A percentile compares a stretch with the other conserved stretches of the same genome.
These are phyloP conservation scores for Russula emetica DNA, from an alignment of 768 basidiomycete genomes.

Conservation along the genomic window DNA sequence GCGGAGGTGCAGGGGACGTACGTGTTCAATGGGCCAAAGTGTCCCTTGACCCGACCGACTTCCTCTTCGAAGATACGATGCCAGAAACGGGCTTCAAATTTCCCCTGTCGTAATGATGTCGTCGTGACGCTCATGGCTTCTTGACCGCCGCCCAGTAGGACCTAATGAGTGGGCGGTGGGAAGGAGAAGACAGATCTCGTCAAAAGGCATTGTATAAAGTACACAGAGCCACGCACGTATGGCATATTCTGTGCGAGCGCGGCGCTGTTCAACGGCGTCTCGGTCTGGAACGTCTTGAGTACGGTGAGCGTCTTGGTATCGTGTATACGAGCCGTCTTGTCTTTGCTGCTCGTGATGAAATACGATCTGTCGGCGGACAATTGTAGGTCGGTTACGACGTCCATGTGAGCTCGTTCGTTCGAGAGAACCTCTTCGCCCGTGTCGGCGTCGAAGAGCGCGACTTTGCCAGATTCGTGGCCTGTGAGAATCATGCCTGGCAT, in stretches of 20 bases:
- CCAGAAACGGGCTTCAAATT: constrained; percentile 98
- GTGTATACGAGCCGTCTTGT: constrained; percentile 92
- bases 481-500: constrained; percentile 77
- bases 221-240: constrained; percentile 52
- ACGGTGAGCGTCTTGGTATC: constrained; percentile 84
- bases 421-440: constrained; percentile 76
- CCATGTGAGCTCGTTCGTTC: constrained; percentile 86
- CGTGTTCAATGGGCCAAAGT: constrained; percentile 97
- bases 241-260: constrained; percentile 79
- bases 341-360: constrained; percentile 94
- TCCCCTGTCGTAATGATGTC: constrained; percentile 88
- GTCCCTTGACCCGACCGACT: constrained; percentile 94
- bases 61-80: constrained; percentile 97
- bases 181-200: neutral
- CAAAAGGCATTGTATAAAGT: neutral
- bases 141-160: constrained; percentile 93
- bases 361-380: constrained; percentile 86
- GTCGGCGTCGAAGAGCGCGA: constrained; percentile 85
- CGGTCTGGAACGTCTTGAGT: constrained; percentile 89
- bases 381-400: constrained; percentile 89
- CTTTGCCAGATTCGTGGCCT: constrained; percentile 94
- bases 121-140: constrained; percentile 98
- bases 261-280: constrained; percentile 94
- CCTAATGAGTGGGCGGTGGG: constrained; percentile 39
- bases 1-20: constrained; percentile 44